These are phyloP conservation scores for Xerocomellus chrysenteron DNA, from an alignment of 768 basidiomycete species.

Conservation along the genomic window DNA sequence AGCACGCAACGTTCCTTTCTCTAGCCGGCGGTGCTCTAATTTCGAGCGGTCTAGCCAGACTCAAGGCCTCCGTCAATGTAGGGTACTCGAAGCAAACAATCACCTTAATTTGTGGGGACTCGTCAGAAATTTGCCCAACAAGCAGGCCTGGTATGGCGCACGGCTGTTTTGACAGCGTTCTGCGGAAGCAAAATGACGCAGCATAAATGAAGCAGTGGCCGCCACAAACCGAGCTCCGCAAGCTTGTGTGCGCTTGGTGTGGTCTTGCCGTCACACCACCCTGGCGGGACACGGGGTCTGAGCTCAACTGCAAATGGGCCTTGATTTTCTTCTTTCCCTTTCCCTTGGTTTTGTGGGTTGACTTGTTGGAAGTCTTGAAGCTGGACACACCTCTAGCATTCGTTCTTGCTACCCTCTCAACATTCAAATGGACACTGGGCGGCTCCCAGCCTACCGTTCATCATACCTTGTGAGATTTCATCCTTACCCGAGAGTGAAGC, in stretches of 20 bases:
- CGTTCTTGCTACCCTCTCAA: background rate
- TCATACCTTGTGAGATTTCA: conserved; percentile 31
- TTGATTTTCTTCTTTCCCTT: background rate
- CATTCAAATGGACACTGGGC: conserved; percentile 14
- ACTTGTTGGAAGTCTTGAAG: conserved; percentile 3
- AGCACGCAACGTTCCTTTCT: background rate
- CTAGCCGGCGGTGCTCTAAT: conserved; percentile 15
- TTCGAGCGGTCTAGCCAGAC: conserved; percentile 4
- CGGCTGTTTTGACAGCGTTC: background rate
- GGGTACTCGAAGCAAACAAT: background rate
- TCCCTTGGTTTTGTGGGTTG: background rate
- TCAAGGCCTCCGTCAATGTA: background rate
- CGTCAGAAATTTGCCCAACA: background rate
- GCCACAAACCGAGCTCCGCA: conserved; percentile 19
- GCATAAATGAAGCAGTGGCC: conserved; percentile 6
- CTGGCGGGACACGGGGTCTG: conserved; percentile 22
- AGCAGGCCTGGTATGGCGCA: background rate
- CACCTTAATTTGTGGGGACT: conserved; percentile 4
- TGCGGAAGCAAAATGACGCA: conserved; percentile 19
- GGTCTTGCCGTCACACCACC: conserved; percentile 27
- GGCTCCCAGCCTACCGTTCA: conserved; percentile 28
- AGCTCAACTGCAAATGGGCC: conserved; percentile 18
- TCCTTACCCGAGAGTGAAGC: conserved; percentile 28
- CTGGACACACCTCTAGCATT: background rate
- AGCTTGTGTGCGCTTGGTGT: conserved; percentile 22